Percentiles rank a stretch among this genome's conserved stretches.
Conservation (phyloP, 805 yeast genomes). For the Candida ulmi region DNA sequence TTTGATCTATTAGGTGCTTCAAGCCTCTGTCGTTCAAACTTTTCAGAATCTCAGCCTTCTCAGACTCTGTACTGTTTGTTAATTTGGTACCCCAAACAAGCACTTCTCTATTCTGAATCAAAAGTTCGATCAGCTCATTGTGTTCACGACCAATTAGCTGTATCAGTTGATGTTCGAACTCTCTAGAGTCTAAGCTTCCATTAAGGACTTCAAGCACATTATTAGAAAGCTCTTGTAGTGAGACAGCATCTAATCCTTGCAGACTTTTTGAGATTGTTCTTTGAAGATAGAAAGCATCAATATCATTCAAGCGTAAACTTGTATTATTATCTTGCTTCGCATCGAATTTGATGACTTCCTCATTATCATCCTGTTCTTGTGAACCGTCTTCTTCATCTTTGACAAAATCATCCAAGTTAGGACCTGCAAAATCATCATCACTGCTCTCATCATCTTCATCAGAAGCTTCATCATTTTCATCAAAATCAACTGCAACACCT, state of each 20-base stretch:
- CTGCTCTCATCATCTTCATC: constrained; percentile 26
- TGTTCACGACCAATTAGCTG: constrained; percentile 48
- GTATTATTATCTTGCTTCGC: constrained; percentile 4
- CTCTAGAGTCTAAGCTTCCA: constrained; percentile 30
- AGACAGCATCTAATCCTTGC: constrained; percentile 32
- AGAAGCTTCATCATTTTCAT: constrained; percentile 38
- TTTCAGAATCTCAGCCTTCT: constrained; percentile 29
- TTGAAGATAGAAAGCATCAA: constrained; percentile 51
- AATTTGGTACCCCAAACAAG: constrained; percentile 51
- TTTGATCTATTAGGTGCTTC: constrained; percentile 35
- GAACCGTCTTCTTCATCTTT: constrained; percentile 22
- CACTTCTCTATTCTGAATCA: constrained; percentile 45
- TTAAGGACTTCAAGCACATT: constrained; percentile 36
- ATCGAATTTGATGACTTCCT: constrained; percentile 17
- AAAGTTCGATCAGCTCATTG: constrained; percentile 39
- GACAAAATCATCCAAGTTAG: constrained; percentile 21
- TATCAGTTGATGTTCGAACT: constrained; percentile 49
- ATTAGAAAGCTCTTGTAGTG: constrained; percentile 33
- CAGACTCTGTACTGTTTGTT: constrained; percentile 30
- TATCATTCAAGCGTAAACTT: constrained; percentile 29
- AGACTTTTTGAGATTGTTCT: constrained; percentile 36
- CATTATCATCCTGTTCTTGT: constrained; percentile 18
- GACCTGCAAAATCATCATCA: constrained; percentile 25
- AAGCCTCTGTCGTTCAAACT: constrained; percentile 42
- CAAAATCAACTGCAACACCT: constrained; percentile 38